Percentiles rank a stretch among this genome's conserved stretches.
Evolutionary conservation across 2,329 filamentous ascomycete species (phyloP).

Genomic region (Verticillium tricorpus): DNA sequence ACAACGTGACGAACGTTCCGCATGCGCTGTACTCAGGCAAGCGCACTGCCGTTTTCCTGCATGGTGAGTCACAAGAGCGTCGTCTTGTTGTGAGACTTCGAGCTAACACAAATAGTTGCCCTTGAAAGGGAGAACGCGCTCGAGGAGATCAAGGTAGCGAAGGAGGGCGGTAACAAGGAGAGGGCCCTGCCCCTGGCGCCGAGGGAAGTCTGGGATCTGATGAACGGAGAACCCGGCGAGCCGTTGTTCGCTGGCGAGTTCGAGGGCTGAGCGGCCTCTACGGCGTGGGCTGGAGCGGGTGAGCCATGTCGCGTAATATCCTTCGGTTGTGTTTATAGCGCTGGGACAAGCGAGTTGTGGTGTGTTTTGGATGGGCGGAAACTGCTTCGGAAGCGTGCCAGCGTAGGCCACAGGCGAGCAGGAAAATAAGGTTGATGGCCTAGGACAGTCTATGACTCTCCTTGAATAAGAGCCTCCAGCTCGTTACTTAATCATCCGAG

Average conservation of each 20-base stretch:
- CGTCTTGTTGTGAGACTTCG: neutral
- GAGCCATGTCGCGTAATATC: neutral
- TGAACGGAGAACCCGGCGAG: conserved; percentile 38
- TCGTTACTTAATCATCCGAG: too few relatives aligned
- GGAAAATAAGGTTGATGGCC: too few relatives aligned
- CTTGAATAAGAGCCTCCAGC: too few relatives aligned
- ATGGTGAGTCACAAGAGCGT: conserved; percentile 37
- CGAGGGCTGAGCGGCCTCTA: neutral
- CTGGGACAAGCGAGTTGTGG: too few relatives aligned
- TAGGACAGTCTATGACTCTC: too few relatives aligned
- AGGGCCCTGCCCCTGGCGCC: conserved; percentile 28
- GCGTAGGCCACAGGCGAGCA: too few relatives aligned
- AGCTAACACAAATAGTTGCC: conserved; percentile 10
- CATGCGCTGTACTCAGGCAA: conserved; percentile 59
- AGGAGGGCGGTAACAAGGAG: conserved; percentile 17
- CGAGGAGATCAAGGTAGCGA: conserved; percentile 24
- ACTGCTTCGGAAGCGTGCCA: too few relatives aligned
- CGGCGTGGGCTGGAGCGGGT: neutral
- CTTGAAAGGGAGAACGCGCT: conserved; percentile 35
- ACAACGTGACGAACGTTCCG: conserved; percentile 56
- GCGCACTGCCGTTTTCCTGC: conserved; percentile 50
- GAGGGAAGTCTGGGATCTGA: conserved; percentile 38
- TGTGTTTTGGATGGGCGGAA: too few relatives aligned
- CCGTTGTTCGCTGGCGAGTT: conserved; percentile 41
- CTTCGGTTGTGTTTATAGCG: neutral